phyloP scores from a whole-genome alignment of 306 rosid species.

The Oemleria cerasiformis region DNA sequence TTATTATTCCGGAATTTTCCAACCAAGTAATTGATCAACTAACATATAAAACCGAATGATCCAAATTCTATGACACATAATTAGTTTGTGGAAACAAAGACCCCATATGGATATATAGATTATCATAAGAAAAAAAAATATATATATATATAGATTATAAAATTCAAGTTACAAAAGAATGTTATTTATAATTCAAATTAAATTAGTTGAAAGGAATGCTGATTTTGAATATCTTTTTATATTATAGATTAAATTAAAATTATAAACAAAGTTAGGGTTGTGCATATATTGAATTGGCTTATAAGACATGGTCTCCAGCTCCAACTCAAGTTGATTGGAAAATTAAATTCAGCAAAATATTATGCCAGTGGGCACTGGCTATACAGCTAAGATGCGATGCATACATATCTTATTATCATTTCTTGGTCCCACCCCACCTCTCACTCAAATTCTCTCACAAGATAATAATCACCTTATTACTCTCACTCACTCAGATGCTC shows the following conservation, averaged over 20 bases:
- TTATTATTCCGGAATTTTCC: neutral
- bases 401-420: conserved; percentile 15
- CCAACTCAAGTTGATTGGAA: conserved; percentile 3
- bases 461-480: neutral
- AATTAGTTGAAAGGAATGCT: too few relatives aligned
- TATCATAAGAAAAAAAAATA: too few relatives aligned
- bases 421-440: conserved; percentile 25
- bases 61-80: neutral
- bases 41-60: neutral
- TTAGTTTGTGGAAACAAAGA: neutral
- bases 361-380: neutral
- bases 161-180: neutral
- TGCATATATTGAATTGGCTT: neutral
- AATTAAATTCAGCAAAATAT: conserved; percentile 1
- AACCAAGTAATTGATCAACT: neutral
- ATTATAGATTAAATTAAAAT: neutral
- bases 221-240: neutral
- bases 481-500: conserved; percentile 8
- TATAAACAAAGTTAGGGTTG: neutral
- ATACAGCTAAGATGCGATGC: conserved; percentile 26
- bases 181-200: neutral
- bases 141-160: too few relatives aligned
- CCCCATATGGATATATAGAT: too few relatives aligned
- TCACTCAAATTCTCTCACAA: neutral
- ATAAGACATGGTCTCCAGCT: conserved; percentile 6